phyloP scores from a whole-genome alignment of 1,284 basidiomycete species.

The Tilletia caries region DNA sequence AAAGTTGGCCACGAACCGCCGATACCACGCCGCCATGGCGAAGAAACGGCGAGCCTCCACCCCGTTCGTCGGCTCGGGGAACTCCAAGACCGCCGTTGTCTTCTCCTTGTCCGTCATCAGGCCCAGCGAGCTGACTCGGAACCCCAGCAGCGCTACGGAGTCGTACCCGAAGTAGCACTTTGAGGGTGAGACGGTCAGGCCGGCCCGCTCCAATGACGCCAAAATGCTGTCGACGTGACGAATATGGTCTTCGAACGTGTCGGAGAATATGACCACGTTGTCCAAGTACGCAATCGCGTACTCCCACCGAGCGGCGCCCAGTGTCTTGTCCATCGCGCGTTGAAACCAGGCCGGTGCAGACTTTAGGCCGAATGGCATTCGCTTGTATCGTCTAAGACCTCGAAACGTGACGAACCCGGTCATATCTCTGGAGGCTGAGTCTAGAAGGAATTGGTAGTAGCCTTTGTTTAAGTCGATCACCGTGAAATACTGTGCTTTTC shows the following conservation, averaged over 20 bases:
- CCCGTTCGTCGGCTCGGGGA: not conserved
- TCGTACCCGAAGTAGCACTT: not conserved
- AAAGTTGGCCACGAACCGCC: not conserved
- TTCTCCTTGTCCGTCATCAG: not conserved
- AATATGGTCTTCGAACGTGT: not conserved
- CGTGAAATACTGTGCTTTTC: slow-evolving; percentile 53
- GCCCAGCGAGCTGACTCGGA: not conserved
- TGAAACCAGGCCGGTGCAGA: slow-evolving; percentile 58
- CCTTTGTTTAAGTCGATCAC: slow-evolving; percentile 56
- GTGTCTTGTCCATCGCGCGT: slow-evolving; percentile 55
- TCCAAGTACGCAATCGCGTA: slow-evolving; percentile 60
- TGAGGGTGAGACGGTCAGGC: not conserved
- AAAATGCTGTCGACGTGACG: not conserved
- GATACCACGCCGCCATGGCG: not conserved
- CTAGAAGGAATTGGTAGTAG: slow-evolving; percentile 56
- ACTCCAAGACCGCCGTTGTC: not conserved
- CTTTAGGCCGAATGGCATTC: slow-evolving; percentile 57
- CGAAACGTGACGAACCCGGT: slow-evolving; percentile 56
- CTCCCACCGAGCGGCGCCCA: slow-evolving; percentile 56
- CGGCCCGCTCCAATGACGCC: not conserved
- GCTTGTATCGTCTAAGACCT: slow-evolving; percentile 56
- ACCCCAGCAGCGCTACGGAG: not conserved
- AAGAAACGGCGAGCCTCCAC: not conserved
- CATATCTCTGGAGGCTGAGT: slow-evolving; percentile 48
- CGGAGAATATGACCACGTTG: slow-evolving; percentile 53